These are phyloP conservation scores for Inga leiocalycina DNA, from an alignment of 306 rosid genomes.

Conservation along the genomic window DNA sequence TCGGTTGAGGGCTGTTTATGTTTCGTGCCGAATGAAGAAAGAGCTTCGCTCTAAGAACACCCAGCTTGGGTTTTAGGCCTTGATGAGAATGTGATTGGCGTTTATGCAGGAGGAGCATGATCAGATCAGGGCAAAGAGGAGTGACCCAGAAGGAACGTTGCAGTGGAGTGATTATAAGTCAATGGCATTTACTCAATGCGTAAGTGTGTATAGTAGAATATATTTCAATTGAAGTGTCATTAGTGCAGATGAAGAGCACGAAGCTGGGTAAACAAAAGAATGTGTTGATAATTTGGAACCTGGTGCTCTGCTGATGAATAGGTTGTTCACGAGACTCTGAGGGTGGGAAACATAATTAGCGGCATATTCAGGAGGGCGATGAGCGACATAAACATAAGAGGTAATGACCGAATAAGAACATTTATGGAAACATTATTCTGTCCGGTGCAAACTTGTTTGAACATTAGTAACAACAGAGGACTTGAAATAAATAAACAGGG, in stretches of 20 bases:
- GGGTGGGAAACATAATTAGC: conserved; percentile 79
- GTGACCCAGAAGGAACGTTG: conserved; percentile 41
- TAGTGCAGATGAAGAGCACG: neutral
- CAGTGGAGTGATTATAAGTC: conserved; percentile 93
- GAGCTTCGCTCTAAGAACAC: neutral
- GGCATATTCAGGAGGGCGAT: conserved; percentile 86
- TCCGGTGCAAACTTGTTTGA: too few species aligned
- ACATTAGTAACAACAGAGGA: neutral
- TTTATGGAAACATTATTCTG: too few species aligned
- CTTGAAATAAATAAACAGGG: conserved; percentile 47
- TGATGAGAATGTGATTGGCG: neutral
- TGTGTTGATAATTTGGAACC: conserved; percentile 31
- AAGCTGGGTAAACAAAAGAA: neutral
- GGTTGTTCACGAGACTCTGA: conserved; percentile 92
- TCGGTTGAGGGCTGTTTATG: too few species aligned
- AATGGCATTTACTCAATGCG: conserved; percentile 95
- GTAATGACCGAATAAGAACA: conserved; percentile 38
- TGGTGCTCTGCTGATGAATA: conserved; percentile 23
- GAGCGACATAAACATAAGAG: conserved; percentile 77
- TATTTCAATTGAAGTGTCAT: neutral
- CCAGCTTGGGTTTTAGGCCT: neutral
- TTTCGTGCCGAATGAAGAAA: neutral
- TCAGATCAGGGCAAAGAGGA: conserved; percentile 66
- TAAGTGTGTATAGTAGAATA: conserved; percentile 36
- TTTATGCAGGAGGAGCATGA: conserved; percentile 85